phyloP scores from a whole-genome alignment of 2,329 filamentous ascomycete species.

The Arthrobotrys megalospora region DNA sequence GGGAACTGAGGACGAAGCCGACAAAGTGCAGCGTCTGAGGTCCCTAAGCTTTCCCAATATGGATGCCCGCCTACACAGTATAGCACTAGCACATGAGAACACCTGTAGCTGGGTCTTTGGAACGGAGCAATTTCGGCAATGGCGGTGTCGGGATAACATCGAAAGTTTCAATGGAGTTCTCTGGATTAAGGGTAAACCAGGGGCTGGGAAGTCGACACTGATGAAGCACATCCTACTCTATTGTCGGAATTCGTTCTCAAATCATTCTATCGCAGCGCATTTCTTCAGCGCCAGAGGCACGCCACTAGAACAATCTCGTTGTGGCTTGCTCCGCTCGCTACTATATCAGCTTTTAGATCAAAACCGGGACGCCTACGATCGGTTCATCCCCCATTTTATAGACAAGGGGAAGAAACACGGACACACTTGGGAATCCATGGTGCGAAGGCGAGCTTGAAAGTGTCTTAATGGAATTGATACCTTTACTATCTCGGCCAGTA shows the following conservation, averaged over 20 bases:
- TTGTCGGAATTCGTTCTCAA: constrained; percentile 24
- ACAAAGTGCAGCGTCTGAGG: not conserved
- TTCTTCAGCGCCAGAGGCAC: constrained; percentile 64
- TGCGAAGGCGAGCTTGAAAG: constrained; percentile 24
- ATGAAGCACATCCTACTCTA: constrained; percentile 62
- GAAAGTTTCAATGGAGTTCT: constrained; percentile 62
- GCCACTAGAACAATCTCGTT: constrained; percentile 61
- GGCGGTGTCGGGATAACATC: constrained; percentile 50
- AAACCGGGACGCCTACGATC: constrained; percentile 3
- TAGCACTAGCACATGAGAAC: constrained; percentile 36
- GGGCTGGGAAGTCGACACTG: constrained; percentile 64
- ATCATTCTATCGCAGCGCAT: constrained; percentile 54
- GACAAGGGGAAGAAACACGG: constrained; percentile 55
- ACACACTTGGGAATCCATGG: constrained; percentile 21
- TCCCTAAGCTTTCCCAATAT: constrained; percentile 50
- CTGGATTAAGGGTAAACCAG: constrained; percentile 66
- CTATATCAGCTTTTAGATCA: constrained; percentile 61
- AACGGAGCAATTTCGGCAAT: constrained; percentile 60
- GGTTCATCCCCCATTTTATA: constrained; percentile 42
- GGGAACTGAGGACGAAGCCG: not conserved
- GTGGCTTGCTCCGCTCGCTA: constrained; percentile 62
- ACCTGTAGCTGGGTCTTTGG: constrained; percentile 64
- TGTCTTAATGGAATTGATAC: not conserved
- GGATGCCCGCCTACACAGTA: constrained; percentile 60
- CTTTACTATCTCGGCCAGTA: constrained; percentile 5